Evolutionary conservation across 2,329 filamentous ascomycete species (phyloP).

Genomic region (Beauveria bassiana): DNA sequence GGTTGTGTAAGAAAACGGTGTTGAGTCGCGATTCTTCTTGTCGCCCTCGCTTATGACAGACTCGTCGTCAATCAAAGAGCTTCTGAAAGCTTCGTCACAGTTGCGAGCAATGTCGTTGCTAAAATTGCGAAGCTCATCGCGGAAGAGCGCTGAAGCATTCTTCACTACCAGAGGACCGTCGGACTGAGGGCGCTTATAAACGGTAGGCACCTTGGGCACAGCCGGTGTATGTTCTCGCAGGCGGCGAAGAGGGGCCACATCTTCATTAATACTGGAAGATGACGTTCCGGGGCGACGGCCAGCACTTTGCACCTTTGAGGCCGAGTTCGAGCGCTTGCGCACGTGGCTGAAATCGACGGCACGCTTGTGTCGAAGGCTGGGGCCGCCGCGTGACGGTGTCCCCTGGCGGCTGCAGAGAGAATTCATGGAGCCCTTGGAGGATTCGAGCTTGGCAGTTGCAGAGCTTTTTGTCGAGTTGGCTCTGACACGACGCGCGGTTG

Average conservation of each 20-base stretch:
- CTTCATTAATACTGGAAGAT: conserved; percentile 3
- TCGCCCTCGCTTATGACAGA: conserved; percentile 27
- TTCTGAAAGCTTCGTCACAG: conserved; percentile 87
- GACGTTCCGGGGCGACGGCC: conserved; percentile 5
- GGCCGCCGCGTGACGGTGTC: conserved; percentile 32
- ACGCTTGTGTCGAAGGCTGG: conserved; percentile 40
- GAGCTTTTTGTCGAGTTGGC: conserved; percentile 22
- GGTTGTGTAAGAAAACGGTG: conserved; percentile 36
- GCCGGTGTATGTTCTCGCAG: conserved; percentile 23
- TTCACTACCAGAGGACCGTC: conserved; percentile 17
- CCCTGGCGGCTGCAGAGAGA: conserved; percentile 43
- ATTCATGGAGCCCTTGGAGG: conserved; percentile 36
- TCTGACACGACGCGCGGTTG: conserved; percentile 21
- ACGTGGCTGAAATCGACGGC: conserved; percentile 47
- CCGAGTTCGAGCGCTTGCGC: conserved; percentile 31
- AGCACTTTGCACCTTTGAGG: conserved; percentile 15
- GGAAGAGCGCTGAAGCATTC: conserved; percentile 34
- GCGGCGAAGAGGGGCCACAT: neutral
- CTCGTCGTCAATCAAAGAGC: conserved; percentile 40
- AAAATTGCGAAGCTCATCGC: conserved; percentile 75
- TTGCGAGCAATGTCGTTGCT: conserved; percentile 81
- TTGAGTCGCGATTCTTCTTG: conserved; percentile 26
- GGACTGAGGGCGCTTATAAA: conserved; percentile 19
- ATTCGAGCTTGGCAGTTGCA: conserved; percentile 23
- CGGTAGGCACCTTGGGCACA: conserved; percentile 18